Conservation (phyloP, 495 filamentous ascomycete species). For the Lasiosphaeria miniovina region DNA sequence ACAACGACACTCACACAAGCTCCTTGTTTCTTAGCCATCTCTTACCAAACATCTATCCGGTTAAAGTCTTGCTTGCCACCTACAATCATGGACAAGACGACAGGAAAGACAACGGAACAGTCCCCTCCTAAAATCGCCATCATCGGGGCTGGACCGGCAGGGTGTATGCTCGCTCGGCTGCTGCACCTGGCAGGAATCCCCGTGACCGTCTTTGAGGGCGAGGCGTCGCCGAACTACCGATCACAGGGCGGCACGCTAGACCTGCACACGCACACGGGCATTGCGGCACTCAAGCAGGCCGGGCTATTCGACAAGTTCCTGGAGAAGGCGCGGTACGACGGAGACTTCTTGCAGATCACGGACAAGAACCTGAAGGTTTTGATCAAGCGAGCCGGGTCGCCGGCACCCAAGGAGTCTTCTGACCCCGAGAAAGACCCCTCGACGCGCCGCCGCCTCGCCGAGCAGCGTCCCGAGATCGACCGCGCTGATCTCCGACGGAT, state of each 20-base stretch:
- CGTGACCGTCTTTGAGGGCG: conserved; percentile 49
- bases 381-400: conserved; percentile 6
- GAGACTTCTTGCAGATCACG: conserved; percentile 43
- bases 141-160: conserved; percentile 55
- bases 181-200: conserved; percentile 42
- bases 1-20: no score
- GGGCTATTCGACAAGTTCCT: conserved; percentile 49
- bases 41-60: no score
- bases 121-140: conserved; percentile 48
- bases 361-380: conserved; percentile 33
- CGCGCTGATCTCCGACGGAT: conserved; percentile 35
- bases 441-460: conserved; percentile 3
- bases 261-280: conserved; percentile 49
- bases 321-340: conserved; percentile 42
- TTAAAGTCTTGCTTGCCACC: not conserved
- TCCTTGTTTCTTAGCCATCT: no score
- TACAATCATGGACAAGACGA: not conserved
- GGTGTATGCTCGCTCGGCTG: conserved; percentile 54
- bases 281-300: conserved; percentile 48
- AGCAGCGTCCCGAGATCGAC: conserved; percentile 45
- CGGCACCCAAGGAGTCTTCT: not conserved
- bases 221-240: conserved; percentile 37
- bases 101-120: not conserved
- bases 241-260: conserved; percentile 55
- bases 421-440: no score